Conservation (phyloP, 176 grass and related monocot genomes). For the Ampelocalamus luodianensis region DNA sequence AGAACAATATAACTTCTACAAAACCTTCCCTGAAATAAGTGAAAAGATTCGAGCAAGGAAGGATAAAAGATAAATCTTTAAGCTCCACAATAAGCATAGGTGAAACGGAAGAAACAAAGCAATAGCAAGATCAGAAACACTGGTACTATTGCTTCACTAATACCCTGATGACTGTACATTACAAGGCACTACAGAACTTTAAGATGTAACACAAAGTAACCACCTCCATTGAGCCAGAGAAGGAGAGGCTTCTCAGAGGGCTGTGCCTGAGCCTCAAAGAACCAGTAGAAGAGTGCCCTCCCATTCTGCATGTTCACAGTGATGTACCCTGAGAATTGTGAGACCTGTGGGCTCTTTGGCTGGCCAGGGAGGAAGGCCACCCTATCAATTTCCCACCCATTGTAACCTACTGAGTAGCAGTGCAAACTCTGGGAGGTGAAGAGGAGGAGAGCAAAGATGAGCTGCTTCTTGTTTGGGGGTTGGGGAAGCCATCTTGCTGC, state of each 20-base stretch:
- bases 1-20: neutral
- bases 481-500: slow-evolving; percentile 1
- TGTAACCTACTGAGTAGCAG: neutral
- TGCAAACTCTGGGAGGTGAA: neutral
- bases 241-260: slow-evolving; percentile 70
- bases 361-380: slow-evolving; percentile 56
- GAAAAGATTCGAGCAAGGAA: neutral
- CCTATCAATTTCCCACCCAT: slow-evolving; percentile 45
- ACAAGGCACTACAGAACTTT: neutral
- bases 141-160: neutral
- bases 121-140: neutral
- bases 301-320: slow-evolving; percentile 49
- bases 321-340: slow-evolving; percentile 66
- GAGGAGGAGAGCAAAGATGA: slow-evolving; percentile 6
- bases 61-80: too few relatives aligned
- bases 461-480: neutral
- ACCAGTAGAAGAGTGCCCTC: slow-evolving; percentile 77
- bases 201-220: neutral
- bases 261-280: slow-evolving; percentile 75
- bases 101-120: neutral
- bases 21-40: slow-evolving; percentile 18
- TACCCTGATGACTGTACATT: neutral
- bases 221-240: slow-evolving; percentile 95
- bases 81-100: neutral
- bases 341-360: slow-evolving; percentile 44